Evolutionary conservation across 805 yeast genomes (phyloP).

Genomic region (Kluyveromyces dobzhanskii): DNA sequence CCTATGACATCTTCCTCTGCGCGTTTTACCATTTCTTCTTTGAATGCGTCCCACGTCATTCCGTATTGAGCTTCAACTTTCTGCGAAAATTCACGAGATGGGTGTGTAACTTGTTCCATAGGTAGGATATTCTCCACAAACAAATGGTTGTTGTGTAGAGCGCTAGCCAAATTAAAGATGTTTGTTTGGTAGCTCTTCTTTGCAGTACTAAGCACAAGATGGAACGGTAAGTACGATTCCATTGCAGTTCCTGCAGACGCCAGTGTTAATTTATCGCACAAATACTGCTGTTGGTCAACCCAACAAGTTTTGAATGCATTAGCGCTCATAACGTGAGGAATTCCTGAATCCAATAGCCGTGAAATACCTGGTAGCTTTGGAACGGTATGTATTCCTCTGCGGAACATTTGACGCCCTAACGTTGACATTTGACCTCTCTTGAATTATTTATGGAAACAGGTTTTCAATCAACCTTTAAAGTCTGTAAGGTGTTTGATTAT

Average conservation of each 20-base stretch:
- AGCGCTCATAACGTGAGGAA: slow-evolving; percentile 24
- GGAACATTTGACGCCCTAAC: slow-evolving; percentile 6
- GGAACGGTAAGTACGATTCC: slow-evolving; percentile 70
- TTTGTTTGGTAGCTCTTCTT: slow-evolving; percentile 56
- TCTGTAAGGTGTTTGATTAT: no score
- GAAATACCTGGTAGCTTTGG: slow-evolving; percentile 21
- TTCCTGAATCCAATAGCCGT: slow-evolving; percentile 17
- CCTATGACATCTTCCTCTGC: slow-evolving; percentile 39
- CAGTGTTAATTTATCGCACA: slow-evolving; percentile 51
- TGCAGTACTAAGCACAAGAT: slow-evolving; percentile 59
- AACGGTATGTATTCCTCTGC: slow-evolving; percentile 26
- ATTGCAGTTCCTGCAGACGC: slow-evolving; percentile 70
- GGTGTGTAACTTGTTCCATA: slow-evolving; percentile 19
- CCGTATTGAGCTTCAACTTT: slow-evolving; percentile 30
- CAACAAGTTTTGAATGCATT: slow-evolving; percentile 68
- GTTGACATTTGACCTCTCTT: no score
- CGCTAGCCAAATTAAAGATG: slow-evolving; percentile 80
- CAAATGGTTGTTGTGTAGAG: slow-evolving; percentile 85
- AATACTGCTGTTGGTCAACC: slow-evolving; percentile 67
- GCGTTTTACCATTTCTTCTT: slow-evolving; percentile 38
- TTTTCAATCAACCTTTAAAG: no score
- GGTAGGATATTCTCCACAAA: slow-evolving; percentile 52
- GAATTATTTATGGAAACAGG: no score
- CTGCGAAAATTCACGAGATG: slow-evolving; percentile 30
- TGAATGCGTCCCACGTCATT: slow-evolving; percentile 39